Base-by-base conservation (phyloP, 2,329 filamentous ascomycete species). In the Helotiales sp. region DNA sequence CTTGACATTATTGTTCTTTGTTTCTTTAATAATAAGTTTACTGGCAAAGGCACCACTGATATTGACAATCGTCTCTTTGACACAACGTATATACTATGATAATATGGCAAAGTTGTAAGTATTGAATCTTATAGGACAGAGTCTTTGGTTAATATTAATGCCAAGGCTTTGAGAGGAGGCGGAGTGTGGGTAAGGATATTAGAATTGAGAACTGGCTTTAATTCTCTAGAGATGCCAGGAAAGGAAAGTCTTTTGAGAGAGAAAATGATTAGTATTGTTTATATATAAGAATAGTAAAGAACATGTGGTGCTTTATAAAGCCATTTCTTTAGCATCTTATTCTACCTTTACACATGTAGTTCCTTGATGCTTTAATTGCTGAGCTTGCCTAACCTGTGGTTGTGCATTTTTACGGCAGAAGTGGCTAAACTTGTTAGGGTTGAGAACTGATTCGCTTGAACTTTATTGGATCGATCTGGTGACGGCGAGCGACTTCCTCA, bases 61-160 rank as follows among this genome's bases (percentile, higher is more conserved):
- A 90, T 86, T 0, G 86, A 86, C 0, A 84, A 89, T 69, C 81
- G 86, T 4, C 77, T 89, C 1, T 89, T 88, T 74, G 88, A 88
- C 73, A 89, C 84, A 0, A 85, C 82, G 3, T 76, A 83, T 70
- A 67, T 86, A 58, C 71, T 72, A 54, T 81, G 69, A 78, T 22
- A 26, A n/a, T 60, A 47, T 52, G 5, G n/a, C 15, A 50, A 6
- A 59, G 54, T 40, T 60, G 24, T 40, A 64, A 59, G 54, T 32
- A 60, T 37, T 13, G 45, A n/a, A 47, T 50, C 1, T 43, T 32
- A 45, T 45, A n/a, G 13, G 47, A 50, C 2, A 50, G 37, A 32
- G 10, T 22, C 11, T 30, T 61, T 17, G 20, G 22, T 4, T 45
- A 50, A 47, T 47, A 28, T 47, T 7, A 2, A 7, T 61, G 34